Percentiles rank a stretch among this genome's conserved stretches.
Evolutionary conservation across 2,329 filamentous ascomycete species (phyloP).

Genomic region (Neonectria ditissima): DNA sequence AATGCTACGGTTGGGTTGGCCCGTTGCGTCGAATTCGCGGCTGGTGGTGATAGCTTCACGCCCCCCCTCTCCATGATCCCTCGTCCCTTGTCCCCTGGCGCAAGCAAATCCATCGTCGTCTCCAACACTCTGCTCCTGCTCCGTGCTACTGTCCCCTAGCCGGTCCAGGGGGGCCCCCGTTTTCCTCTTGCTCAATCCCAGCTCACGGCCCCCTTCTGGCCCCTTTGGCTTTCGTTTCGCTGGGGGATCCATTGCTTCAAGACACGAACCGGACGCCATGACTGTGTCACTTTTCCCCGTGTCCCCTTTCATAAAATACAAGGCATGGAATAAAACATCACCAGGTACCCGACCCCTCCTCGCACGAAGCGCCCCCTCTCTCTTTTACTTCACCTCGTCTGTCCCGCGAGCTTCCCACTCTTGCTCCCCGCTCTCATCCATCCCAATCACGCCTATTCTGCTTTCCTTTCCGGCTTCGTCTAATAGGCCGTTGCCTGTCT

Average conservation of each 20-base stretch:
- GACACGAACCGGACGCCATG: conserved; percentile 47
- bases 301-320: conserved; percentile 49
- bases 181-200: conserved; percentile 40
- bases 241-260: conserved; percentile 46
- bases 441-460: conserved; percentile 2
- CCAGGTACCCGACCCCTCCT: conserved; percentile 46
- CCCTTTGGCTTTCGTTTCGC: conserved; percentile 42
- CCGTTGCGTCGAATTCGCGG: conserved; percentile 17
- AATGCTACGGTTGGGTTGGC: conserved; percentile 23
- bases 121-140: conserved; percentile 13
- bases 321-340: conserved; percentile 48
- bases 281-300: conserved; percentile 48
- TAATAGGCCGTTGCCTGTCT: background rate
- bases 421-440: conserved; percentile 12
- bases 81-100: background rate
- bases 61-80: conserved; percentile 26
- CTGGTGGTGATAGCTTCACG: conserved; percentile 32
- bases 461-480: conserved; percentile 14
- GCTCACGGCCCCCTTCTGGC: conserved; percentile 36
- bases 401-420: conserved; percentile 25
- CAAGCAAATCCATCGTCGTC: conserved; percentile 7
- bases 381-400: conserved; percentile 31
- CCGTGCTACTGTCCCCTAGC: conserved; percentile 23
- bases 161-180: conserved; percentile 33
- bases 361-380: conserved; percentile 33